Evolutionary conservation across 805 yeast genomes (phyloP), one percentile per base, ranked within the genome.

Genomic region (Komagataella populi): DNA sequence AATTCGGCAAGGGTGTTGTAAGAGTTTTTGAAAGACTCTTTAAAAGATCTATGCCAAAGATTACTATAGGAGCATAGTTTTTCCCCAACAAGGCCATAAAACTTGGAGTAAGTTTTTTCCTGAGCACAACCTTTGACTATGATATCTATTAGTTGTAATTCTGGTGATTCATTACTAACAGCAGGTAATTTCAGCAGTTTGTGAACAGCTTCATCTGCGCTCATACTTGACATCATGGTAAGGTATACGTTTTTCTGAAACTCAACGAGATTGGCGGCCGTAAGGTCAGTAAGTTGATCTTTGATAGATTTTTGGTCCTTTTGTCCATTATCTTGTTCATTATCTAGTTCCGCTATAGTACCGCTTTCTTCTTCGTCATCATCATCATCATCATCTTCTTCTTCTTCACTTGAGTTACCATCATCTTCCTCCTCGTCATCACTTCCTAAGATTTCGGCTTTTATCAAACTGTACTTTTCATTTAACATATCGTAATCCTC

Each of bases 171-270:
- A 0, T 68, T 65, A 12, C 73, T 68, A 6, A 71, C 59, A 1
- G 72, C 67, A 4, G 61, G 54, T 10, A 86, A 59, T 59, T 76
- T 77, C 45, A 86, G 57, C 5, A 93, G 66, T 63, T 90, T 90
- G 63, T 90, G 98, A 1, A 87, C 89, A 0, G 96, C 91, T 69
- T 93, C 99, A 57, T 87, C 96, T 4, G 90, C 81, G 0, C 95
- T 83, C 83, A 91, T 78, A 54, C 96, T 81, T 20, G 96, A 87
- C 83, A 87, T 88, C 7, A 93, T 70, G 0, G 91, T 83, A 24
- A 90, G 68, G 59, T 91, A 91, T 2, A 91, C 84, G 1, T 76
- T 76, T 58, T 87, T 87, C 57, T 87, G 87, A 57, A 80, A 80
- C 49, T 81, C 79, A 1, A 80, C 70, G 30, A 81, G 65, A 23